Evolutionary conservation across 164 flowering plant genomes (phyloP).

Genomic region (Piper longum): DNA sequence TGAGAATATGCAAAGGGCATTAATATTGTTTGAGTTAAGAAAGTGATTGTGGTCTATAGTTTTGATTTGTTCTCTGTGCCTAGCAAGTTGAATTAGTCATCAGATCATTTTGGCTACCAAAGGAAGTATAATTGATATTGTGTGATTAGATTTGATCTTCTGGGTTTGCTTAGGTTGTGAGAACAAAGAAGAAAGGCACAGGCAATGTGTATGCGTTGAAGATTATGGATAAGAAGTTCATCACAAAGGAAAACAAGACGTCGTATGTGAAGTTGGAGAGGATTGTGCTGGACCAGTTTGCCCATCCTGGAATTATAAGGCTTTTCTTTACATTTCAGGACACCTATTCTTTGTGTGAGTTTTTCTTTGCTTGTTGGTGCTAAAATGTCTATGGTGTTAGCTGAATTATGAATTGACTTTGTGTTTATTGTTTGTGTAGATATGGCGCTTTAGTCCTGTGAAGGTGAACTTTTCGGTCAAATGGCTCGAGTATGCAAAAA

Average conservation of each 20-base stretch:
- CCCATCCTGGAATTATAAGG: constrained; percentile 85
- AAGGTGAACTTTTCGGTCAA: constrained; percentile 99
- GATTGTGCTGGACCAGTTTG: constrained; percentile 91
- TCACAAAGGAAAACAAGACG: constrained; percentile 95
- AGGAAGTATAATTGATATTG: too few species aligned
- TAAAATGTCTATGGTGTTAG: neutral
- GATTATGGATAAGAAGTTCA: constrained; percentile 99
- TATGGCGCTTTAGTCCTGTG: constrained; percentile 99
- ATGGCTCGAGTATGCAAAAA: constrained; percentile 56
- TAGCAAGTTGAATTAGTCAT: too few species aligned
- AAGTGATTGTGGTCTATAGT: too few species aligned
- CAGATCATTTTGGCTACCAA: too few species aligned
- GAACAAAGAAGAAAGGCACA: constrained; percentile 87
- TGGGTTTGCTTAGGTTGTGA: constrained; percentile 48
- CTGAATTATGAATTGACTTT: constrained; percentile 11
- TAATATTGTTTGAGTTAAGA: too few species aligned
- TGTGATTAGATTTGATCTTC: too few species aligned
- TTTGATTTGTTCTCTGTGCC: too few species aligned
- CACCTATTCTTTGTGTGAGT: constrained; percentile 63
- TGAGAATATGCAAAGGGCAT: too few species aligned
- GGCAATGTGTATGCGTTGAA: constrained; percentile 91
- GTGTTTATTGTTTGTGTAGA: constrained; percentile 28
- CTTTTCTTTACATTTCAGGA: constrained; percentile 93
- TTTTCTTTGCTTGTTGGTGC: neutral
- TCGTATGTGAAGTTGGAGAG: constrained; percentile 96